A percentile compares a stretch with the other conserved stretches of the same genome.
Evolutionary conservation across 805 yeast species (phyloP).

Genomic region (Teunomyces cretensis): DNA sequence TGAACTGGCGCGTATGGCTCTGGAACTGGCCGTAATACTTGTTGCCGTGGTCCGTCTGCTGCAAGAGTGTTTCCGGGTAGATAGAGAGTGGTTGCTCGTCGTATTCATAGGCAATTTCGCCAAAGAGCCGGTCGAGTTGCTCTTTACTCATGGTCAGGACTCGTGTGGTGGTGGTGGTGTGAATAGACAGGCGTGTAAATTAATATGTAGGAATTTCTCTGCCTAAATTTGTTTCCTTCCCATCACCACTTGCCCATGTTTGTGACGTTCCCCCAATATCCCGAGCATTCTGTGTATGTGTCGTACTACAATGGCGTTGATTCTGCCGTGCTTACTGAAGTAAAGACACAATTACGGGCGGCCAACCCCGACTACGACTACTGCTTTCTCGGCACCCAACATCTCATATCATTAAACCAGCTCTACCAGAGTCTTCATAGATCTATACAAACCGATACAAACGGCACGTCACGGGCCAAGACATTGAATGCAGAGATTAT

Average conservation of each 20-base stretch:
- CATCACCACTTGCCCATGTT: neutral
- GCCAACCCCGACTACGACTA: constrained; percentile 52
- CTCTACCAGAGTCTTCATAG: constrained; percentile 59
- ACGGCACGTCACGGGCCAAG: constrained; percentile 56
- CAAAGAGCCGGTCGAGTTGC: constrained; percentile 1
- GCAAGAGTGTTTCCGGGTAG: constrained; percentile 39
- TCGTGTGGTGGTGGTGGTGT: too few species aligned
- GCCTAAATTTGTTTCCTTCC: neutral
- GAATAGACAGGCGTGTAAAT: neutral
- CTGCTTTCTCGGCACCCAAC: constrained; percentile 63
- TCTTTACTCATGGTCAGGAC: neutral
- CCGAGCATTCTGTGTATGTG: constrained; percentile 34
- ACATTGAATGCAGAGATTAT: constrained; percentile 71
- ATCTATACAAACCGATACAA: constrained; percentile 51
- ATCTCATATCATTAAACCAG: constrained; percentile 62
- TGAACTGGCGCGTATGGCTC: constrained; percentile 35
- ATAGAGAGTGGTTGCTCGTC: neutral
- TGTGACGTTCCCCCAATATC: constrained; percentile 48
- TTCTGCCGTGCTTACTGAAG: constrained; percentile 33
- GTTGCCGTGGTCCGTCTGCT: constrained; percentile 27
- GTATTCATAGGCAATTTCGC: neutral
- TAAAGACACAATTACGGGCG: constrained; percentile 45
- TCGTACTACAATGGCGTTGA: constrained; percentile 47
- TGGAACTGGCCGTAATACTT: constrained; percentile 34
- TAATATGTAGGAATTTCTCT: constrained; percentile 1